Evolutionary conservation across 2,329 filamentous ascomycete species (phyloP).

Genomic region (Zalaria obscura): DNA sequence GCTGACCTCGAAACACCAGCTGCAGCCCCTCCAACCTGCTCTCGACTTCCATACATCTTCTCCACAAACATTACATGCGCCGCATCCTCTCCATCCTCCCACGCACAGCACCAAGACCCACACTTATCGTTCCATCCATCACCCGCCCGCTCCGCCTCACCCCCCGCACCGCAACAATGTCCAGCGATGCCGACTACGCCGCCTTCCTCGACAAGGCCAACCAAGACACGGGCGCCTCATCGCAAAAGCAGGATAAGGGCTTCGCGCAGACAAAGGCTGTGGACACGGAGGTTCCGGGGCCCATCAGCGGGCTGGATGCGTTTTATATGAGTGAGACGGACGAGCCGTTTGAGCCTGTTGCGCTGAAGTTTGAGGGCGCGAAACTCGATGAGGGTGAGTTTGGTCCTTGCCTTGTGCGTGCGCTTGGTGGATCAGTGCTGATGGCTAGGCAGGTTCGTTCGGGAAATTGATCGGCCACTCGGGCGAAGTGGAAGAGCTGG

Average conservation of each 20-base stretch:
- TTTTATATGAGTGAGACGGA: slow-evolving; percentile 74
- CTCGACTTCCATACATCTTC: too few relatives aligned
- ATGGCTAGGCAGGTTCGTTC: slow-evolving; percentile 45
- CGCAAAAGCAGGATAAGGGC: slow-evolving; percentile 9
- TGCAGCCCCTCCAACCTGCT: too few relatives aligned
- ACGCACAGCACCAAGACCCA: too few relatives aligned
- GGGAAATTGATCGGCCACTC: slow-evolving; percentile 48
- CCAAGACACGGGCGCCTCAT: slow-evolving; percentile 36
- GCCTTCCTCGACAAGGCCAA: slow-evolving; percentile 82
- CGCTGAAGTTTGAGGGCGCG: slow-evolving; percentile 36
- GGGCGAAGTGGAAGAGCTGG: slow-evolving; percentile 49
- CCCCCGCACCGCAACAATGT: slow-evolving; percentile 33
- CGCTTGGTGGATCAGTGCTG: neutral
- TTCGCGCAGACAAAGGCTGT: slow-evolving; percentile 25
- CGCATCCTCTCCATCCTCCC: too few relatives aligned
- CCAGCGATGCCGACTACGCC: slow-evolving; percentile 69
- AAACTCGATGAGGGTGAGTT: slow-evolving; percentile 39
- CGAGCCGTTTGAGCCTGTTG: slow-evolving; percentile 70
- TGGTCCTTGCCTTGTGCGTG: neutral
- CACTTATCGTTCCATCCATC: too few relatives aligned
- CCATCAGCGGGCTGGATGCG: slow-evolving; percentile 41
- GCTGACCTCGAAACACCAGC: too few relatives aligned
- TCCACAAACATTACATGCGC: slow-evolving; percentile 15
- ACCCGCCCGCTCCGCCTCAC: too few relatives aligned
- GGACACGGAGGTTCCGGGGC: slow-evolving; percentile 42